A percentile compares a stretch with the other conserved stretches of the same genome.
These are phyloP conservation scores for Solanum dulcamara DNA, from an alignment of 257 asterid genomes.

Conservation along the genomic window DNA sequence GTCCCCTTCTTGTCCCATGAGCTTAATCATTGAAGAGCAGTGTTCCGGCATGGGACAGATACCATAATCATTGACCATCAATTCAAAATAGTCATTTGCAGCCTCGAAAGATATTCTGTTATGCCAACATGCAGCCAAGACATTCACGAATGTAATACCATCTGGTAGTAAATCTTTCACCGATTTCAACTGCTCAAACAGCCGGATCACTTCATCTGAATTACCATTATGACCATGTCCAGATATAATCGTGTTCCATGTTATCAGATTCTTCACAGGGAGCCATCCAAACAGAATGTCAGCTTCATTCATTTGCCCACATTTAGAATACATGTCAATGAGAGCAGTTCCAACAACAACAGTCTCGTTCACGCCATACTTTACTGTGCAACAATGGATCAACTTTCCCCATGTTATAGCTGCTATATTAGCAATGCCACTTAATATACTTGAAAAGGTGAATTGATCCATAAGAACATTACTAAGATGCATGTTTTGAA, in stretches of 20 bases:
- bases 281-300: slow-evolving; percentile 30
- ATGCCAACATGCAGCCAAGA: slow-evolving; percentile 66
- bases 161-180: slow-evolving; percentile 35
- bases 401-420: slow-evolving; percentile 37
- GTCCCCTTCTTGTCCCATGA: slow-evolving; percentile 60
- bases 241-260: slow-evolving; percentile 72
- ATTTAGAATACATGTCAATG: slow-evolving; percentile 70
- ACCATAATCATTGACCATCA: slow-evolving; percentile 26
- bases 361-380: slow-evolving; percentile 31
- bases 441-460: slow-evolving; percentile 63
- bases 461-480: slow-evolving; percentile 51
- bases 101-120: slow-evolving; percentile 16
- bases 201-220: slow-evolving; percentile 28
- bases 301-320: slow-evolving; percentile 49
- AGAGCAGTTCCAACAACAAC: slow-evolving; percentile 78
- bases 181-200: slow-evolving; percentile 37
- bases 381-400: slow-evolving; percentile 51
- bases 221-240: slow-evolving; percentile 59
- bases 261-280: slow-evolving; percentile 47
- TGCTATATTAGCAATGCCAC: slow-evolving; percentile 53
- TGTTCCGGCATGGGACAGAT: slow-evolving; percentile 58
- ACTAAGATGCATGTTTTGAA: slow-evolving; percentile 42
- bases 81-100: slow-evolving; percentile 28
- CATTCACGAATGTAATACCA: slow-evolving; percentile 57
- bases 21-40: slow-evolving; percentile 50